Conservation (phyloP, 768 basidiomycete species). For the Scleroderma bovista region DNA sequence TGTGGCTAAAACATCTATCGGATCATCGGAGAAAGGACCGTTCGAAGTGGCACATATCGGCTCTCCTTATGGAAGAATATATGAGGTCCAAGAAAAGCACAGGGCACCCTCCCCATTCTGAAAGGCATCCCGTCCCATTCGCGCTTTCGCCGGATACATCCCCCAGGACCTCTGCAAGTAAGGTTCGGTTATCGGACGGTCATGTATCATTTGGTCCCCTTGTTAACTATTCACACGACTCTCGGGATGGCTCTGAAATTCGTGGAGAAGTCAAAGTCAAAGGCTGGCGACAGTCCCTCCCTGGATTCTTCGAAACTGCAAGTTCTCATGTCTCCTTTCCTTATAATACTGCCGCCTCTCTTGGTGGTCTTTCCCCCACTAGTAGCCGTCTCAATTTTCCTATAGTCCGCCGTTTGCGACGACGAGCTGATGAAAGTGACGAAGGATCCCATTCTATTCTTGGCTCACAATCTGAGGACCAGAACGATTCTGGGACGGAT, state of each 20-base stretch:
- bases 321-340: constrained; percentile 35
- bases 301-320: constrained; percentile 20
- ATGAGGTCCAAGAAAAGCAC: constrained; percentile 35
- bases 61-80: constrained; percentile 66
- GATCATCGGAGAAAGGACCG: constrained; percentile 41
- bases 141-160: constrained; percentile 36
- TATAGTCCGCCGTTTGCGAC: constrained; percentile 32
- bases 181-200: constrained; percentile 40
- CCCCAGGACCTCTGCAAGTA: constrained; percentile 35
- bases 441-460: constrained; percentile 42
- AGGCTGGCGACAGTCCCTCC: constrained; percentile 26
- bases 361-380: constrained; percentile 37
- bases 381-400: constrained; percentile 39
- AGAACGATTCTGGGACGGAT: constrained; percentile 22
- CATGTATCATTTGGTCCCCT: constrained; percentile 55
- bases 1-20: constrained; percentile 65
- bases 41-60: constrained; percentile 60
- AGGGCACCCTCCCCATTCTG: constrained; percentile 8
- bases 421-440: constrained; percentile 37
- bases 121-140: constrained; percentile 14
- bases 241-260: constrained; percentile 40
- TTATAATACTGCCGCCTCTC: constrained; percentile 17
- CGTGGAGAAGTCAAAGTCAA: constrained; percentile 35
- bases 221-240: constrained; percentile 42
- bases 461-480: constrained; percentile 42